phyloP scores from a whole-genome alignment of 805 yeast genomes.

The Pichia nakasei region DNA sequence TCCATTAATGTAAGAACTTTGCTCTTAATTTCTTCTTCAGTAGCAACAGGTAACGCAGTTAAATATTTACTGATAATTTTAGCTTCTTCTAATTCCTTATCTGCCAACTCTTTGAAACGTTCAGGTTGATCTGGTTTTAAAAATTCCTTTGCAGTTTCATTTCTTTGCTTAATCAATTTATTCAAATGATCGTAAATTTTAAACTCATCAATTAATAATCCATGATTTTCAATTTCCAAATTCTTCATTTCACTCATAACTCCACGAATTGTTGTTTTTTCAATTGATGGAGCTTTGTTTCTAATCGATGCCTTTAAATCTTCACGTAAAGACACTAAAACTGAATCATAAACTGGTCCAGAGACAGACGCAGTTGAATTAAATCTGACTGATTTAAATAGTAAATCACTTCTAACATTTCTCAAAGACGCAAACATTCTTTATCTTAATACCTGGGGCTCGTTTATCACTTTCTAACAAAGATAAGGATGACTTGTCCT shows the following conservation, averaged over 20 bases:
- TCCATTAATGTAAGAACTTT: conserved; percentile 23
- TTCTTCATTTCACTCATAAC: conserved; percentile 34
- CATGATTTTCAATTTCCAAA: conserved; percentile 26
- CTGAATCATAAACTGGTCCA: conserved; percentile 19
- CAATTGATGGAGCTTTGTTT: conserved; percentile 26
- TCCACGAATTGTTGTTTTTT: conserved; percentile 33
- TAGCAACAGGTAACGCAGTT: conserved; percentile 29
- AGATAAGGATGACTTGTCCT: too few species aligned
- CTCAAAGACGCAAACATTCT: neutral
- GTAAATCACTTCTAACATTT: neutral
- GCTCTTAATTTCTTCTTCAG: conserved; percentile 26
- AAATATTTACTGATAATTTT: conserved; percentile 28
- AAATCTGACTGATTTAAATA: conserved; percentile 12
- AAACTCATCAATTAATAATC: conserved; percentile 24
- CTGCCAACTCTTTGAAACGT: conserved; percentile 30
- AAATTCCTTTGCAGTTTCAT: conserved; percentile 30
- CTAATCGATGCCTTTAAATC: conserved; percentile 28
- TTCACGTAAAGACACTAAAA: conserved; percentile 20
- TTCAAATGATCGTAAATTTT: conserved; percentile 25
- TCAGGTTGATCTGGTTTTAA: conserved; percentile 32
- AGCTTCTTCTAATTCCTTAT: conserved; percentile 32
- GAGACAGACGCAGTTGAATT: conserved; percentile 17
- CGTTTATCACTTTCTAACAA: too few species aligned
- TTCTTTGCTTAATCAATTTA: conserved; percentile 34
- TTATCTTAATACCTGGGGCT: too few species aligned